A percentile compares a stretch with the other conserved stretches of the same genome.
Conservation (phyloP, 73 alveolate species). For the Paramecium pentaurelia region DNA sequence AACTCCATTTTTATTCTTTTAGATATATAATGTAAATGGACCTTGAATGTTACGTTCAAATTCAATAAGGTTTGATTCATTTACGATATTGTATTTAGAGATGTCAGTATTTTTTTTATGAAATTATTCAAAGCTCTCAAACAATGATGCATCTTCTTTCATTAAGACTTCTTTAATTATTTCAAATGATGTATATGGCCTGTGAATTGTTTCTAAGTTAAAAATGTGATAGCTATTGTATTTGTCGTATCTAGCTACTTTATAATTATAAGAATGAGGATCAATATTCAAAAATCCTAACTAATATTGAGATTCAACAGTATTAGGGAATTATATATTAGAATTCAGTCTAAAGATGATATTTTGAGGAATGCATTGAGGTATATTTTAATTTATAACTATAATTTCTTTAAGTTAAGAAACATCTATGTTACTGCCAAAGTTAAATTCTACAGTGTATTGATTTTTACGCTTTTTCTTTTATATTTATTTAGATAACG, state of each 20-base stretch:
- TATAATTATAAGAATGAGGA: not conserved
- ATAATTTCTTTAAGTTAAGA: not conserved
- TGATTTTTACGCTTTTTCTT: not conserved
- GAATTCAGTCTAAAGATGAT: not conserved
- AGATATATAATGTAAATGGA: not conserved
- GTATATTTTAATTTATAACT: not conserved
- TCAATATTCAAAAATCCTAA: not conserved
- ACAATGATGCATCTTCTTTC: not conserved
- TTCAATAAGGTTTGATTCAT: not conserved
- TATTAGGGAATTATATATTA: not conserved
- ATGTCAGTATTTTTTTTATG: not conserved
- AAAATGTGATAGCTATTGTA: not conserved
- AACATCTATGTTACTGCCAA: constrained; percentile 1
- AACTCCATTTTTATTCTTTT: not conserved
- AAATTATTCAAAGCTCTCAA: not conserved
- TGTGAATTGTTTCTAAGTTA: not conserved
- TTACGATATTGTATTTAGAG: not conserved
- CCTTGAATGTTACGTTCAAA: not conserved
- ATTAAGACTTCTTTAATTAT: not conserved
- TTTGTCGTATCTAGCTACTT: not conserved
- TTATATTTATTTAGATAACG: not conserved
- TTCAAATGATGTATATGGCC: not conserved
- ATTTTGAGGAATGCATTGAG: not conserved
- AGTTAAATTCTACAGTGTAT: constrained; percentile 10
- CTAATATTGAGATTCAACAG: not conserved